phyloP scores from a whole-genome alignment of 345 rosid species.

The Eucalyptus erythrocorys region DNA sequence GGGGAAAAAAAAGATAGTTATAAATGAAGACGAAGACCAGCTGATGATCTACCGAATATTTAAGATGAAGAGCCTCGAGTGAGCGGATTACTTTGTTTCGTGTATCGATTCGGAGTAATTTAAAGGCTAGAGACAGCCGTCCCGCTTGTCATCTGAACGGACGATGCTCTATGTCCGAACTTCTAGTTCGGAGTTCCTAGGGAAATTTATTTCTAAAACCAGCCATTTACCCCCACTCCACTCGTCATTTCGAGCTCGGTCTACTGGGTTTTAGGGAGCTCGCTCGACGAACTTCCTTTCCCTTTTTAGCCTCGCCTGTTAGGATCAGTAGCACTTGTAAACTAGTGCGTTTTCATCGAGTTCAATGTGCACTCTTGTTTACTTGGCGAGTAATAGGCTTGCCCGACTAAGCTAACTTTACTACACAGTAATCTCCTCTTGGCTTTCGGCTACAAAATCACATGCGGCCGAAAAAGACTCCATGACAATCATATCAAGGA shows the following conservation, averaged over 20 bases:
- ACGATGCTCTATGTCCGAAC: background rate
- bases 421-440: background rate
- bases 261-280: background rate
- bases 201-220: background rate
- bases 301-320: background rate
- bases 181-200: background rate
- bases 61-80: background rate
- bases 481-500: background rate
- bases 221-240: background rate
- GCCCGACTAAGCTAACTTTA: background rate
- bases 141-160: background rate
- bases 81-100: background rate
- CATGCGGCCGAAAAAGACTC: background rate
- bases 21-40: background rate
- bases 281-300: background rate
- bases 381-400: background rate
- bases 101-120: background rate
- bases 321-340: background rate
- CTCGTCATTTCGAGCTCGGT: background rate
- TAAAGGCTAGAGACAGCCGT: background rate
- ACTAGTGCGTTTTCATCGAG: accelerated
- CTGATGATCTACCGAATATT: background rate
- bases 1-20: background rate
- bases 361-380: background rate
- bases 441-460: background rate